Evolutionary conservation across 73 alveolate genomes (phyloP), one percentile per base, ranked within the genome.

Genomic region (Paramecium pentaurelia): DNA sequence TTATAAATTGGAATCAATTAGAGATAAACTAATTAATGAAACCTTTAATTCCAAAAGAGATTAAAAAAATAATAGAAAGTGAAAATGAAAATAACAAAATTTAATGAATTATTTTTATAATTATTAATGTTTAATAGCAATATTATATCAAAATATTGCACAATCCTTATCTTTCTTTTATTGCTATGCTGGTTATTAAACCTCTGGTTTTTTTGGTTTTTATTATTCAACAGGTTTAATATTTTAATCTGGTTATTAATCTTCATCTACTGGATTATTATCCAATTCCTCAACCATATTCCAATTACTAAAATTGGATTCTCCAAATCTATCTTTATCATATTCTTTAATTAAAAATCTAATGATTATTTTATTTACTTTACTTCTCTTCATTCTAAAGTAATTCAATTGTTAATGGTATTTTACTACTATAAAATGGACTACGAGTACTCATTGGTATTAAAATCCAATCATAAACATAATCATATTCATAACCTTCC

Each of bases 381-480:
- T 80, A 89, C 83, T 89, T 49, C 20, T 89, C 94, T 89, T 89
- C 94, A 27, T 89, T 89, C 7, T 77, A 83, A 34, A 89, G 71
- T 51, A 89, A 89, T 54, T 89, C 94, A 70, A 89, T 83, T 1
- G 94, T 89, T 9, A 89, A 32, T 18, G 94, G 94, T 9, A 89
- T 89, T 45, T 89, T 89, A 42, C 89, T 64, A 45, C 92, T 89
- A 12, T 71, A 89, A 25, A 83, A 71, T 58, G 94, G 94, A 83
- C 88, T 89, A 7, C 94, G 75, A n/a, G 71, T 89, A 25, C 94
- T 89, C 88, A 89, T 71, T 3, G 94, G 94, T 6, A 89, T 89
- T 71, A 89, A 47, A 18, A 89, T 89, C 98, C 98, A 95, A 59
- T 94, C 97, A 51, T 88, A 93, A 16, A 92, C 93, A 70, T 80